Conservation (phyloP, 148 eudicot genomes). For the Bassia scoparia region DNA sequence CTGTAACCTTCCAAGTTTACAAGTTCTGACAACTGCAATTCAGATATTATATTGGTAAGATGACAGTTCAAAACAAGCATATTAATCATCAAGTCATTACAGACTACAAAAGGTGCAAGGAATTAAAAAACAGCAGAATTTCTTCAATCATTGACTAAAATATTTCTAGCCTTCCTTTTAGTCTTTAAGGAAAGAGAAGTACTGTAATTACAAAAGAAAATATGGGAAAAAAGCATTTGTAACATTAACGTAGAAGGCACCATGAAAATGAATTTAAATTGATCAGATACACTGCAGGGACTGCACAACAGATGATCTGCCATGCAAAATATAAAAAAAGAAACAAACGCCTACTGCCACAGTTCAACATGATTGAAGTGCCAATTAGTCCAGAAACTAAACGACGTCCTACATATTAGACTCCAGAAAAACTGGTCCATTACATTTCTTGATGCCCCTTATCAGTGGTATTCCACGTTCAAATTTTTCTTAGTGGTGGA, state of each 20-base stretch:
- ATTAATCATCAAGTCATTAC: neutral
- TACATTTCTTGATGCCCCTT: neutral
- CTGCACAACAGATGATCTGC: neutral
- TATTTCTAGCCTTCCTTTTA: neutral
- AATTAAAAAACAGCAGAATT: neutral
- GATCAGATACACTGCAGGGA: neutral
- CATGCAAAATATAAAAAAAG: neutral
- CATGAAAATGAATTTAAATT: neutral
- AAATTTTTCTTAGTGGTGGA: neutral
- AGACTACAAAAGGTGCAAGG: conserved; percentile 9
- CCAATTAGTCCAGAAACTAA: neutral
- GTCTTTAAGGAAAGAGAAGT: neutral
- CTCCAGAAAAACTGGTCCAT: neutral
- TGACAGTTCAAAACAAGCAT: neutral
- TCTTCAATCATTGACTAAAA: neutral
- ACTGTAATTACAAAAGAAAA: neutral
- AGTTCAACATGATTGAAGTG: neutral
- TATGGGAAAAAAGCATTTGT: neutral
- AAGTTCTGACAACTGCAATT: conserved; percentile 64
- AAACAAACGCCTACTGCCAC: neutral
- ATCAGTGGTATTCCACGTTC: neutral
- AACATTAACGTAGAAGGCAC: neutral
- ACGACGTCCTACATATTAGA: neutral
- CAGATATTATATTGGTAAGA: conserved; percentile 1
- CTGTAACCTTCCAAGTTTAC: conserved; percentile 71